Evolutionary conservation across 768 basidiomycete species (phyloP).

Genomic region (Pleurotus ostreatus): DNA sequence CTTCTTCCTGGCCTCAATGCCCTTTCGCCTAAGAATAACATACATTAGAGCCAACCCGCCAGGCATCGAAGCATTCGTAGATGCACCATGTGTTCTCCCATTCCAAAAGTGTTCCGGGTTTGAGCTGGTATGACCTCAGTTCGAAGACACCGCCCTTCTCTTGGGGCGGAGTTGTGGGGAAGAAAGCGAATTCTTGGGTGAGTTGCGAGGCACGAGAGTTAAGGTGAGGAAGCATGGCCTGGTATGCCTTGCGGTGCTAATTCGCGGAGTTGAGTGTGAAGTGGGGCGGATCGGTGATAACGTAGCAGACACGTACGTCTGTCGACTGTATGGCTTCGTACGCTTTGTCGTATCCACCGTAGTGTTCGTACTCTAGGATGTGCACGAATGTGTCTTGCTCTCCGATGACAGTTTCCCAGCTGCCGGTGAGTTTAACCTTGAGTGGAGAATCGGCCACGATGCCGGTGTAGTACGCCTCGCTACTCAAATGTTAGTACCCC

Average conservation of each 20-base stretch:
- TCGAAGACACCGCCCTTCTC: constrained; percentile 92
- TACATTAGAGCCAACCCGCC: neutral
- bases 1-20: constrained; percentile 91
- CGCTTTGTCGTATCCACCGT: constrained; percentile 82
- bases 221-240: constrained; percentile 74
- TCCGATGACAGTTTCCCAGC: constrained; percentile 90
- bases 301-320: neutral
- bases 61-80: neutral
- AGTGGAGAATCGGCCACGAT: constrained; percentile 70
- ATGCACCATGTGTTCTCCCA: constrained; percentile 91
- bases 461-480: constrained; percentile 81
- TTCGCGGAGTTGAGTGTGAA: constrained; percentile 5
- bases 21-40: constrained; percentile 62
- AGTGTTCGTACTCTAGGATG: constrained; percentile 93
- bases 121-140: constrained; percentile 81
- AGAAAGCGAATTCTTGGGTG: constrained; percentile 92
- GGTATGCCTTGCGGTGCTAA: constrained; percentile 66
- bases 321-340: constrained; percentile 2
- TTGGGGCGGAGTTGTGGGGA: constrained; percentile 86
- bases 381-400: constrained; percentile 79
- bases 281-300: neutral
- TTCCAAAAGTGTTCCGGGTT: constrained; percentile 86
- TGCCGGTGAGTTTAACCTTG: constrained; percentile 86
- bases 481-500: constrained; percentile 21
- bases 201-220: constrained; percentile 72